These are phyloP conservation scores for Cyclotella baltica DNA, from an alignment of 108 stramenopile genomes.

Conservation along the genomic window DNA sequence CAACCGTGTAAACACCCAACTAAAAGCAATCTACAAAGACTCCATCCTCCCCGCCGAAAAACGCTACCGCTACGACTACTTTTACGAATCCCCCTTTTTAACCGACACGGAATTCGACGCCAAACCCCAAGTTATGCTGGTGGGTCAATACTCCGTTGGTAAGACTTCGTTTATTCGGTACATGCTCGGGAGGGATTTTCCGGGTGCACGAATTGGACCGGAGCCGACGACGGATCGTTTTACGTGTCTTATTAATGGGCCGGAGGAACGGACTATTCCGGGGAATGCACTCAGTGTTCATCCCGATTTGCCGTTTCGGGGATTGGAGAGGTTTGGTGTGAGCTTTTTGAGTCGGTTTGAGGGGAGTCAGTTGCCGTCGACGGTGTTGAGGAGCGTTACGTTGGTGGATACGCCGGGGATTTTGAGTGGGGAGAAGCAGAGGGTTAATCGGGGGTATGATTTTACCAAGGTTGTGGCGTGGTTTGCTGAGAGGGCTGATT, in stretches of 20 bases:
- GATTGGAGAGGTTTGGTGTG: constrained; percentile 94
- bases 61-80: constrained; percentile 84
- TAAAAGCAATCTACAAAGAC: constrained; percentile 86
- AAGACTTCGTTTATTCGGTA: constrained; percentile 94
- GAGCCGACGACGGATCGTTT: constrained; percentile 99
- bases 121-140: constrained; percentile 97
- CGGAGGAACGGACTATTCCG: constrained; percentile 96
- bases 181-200: constrained; percentile 88
- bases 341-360: constrained; percentile 96
- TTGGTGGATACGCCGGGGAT: constrained; percentile 99
- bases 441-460: constrained; percentile 93
- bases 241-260: constrained; percentile 94
- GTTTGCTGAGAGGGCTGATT: constrained; percentile 97
- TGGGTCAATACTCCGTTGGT: constrained; percentile 98
- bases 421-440: constrained; percentile 97
- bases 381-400: constrained; percentile 89
- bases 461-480: constrained; percentile 94
- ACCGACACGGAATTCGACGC: constrained; percentile 92
- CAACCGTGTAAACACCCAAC: constrained; percentile 49
- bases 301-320: constrained; percentile 95
- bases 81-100: constrained; percentile 85
- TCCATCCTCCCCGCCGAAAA: constrained; percentile 84
- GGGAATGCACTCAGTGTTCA: constrained; percentile 98
- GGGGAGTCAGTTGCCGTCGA: constrained; percentile 88
- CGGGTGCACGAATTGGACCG: constrained; percentile 95